These are phyloP conservation scores for Gentiana dahurica DNA, from an alignment of 257 asterid genomes.

Conservation along the genomic window DNA sequence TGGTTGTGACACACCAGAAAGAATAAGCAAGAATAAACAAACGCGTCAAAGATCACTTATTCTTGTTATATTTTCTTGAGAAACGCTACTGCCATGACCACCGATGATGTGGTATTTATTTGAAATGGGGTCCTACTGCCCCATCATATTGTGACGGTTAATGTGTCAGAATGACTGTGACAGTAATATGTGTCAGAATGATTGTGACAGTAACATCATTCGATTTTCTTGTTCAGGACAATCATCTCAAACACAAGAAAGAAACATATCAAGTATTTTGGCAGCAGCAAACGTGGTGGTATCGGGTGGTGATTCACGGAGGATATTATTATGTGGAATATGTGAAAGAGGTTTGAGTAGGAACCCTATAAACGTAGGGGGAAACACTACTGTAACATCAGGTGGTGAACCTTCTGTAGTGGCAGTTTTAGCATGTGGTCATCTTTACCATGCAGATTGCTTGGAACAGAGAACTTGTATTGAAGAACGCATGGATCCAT, in stretches of 20 bases:
- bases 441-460: slow-evolving; percentile 75
- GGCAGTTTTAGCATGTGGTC: slow-evolving; percentile 81
- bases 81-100: too few species aligned
- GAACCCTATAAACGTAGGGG: slow-evolving; percentile 24
- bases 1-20: too few species aligned
- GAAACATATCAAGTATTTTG: slow-evolving; percentile 30
- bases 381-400: slow-evolving; percentile 23
- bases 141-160: too few species aligned
- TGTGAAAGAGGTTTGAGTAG: slow-evolving; percentile 58
- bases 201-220: neutral
- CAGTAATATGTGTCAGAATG: too few species aligned
- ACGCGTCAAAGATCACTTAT: too few species aligned
- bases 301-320: slow-evolving; percentile 28
- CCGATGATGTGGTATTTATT: too few species aligned
- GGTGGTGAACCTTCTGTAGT: slow-evolving; percentile 53
- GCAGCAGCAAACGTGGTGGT: slow-evolving; percentile 19
- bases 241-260: slow-evolving; percentile 39
- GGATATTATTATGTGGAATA: slow-evolving; percentile 44
- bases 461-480: slow-evolving; percentile 51
- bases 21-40: too few species aligned
- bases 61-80: too few species aligned
- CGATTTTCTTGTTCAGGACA: slow-evolving; percentile 25
- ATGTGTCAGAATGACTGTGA: too few species aligned
- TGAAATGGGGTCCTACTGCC: too few species aligned
- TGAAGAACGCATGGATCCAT: slow-evolving; percentile 49